Percentiles rank a stretch among this genome's conserved stretches.
phyloP scores from a whole-genome alignment of 2,329 filamentous ascomycete genomes.

The Rugonectria rugulosa region DNA sequence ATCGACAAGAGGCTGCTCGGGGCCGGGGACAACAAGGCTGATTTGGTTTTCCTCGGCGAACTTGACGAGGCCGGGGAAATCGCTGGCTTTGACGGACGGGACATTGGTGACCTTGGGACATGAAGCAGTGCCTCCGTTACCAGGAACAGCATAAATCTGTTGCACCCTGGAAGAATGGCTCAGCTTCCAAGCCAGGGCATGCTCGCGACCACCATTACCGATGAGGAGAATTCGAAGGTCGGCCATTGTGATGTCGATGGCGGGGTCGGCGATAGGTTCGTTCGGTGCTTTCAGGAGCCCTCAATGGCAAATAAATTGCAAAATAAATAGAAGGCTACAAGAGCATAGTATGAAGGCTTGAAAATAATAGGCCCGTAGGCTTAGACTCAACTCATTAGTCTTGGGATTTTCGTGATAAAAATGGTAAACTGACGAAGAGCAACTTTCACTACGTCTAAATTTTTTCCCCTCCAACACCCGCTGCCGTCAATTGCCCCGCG shows the following conservation, averaged over 20 bases:
- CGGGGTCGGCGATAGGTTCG: slow-evolving; percentile 13
- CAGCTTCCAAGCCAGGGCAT: slow-evolving; percentile 94
- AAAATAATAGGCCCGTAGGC: too few relatives aligned
- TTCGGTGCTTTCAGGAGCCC: slow-evolving; percentile 15
- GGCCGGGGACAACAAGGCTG: slow-evolving; percentile 87
- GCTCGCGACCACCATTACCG: slow-evolving; percentile 93
- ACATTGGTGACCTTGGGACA: slow-evolving; percentile 79
- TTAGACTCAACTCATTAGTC: too few relatives aligned
- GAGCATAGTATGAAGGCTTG: too few relatives aligned
- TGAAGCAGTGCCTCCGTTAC: slow-evolving; percentile 85
- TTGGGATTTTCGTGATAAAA: too few relatives aligned
- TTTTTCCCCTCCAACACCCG: slow-evolving; percentile 14
- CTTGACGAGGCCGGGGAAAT: slow-evolving; percentile 79
- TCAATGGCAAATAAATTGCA: not conserved
- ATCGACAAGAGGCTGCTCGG: slow-evolving; percentile 91
- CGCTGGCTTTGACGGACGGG: slow-evolving; percentile 70
- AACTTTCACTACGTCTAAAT: slow-evolving; percentile 13
- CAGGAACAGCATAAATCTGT: slow-evolving; percentile 74
- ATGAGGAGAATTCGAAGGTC: slow-evolving; percentile 80
- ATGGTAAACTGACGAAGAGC: slow-evolving; percentile 8
- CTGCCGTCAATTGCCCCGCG: slow-evolving; percentile 23
- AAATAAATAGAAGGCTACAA: slow-evolving; percentile 15
- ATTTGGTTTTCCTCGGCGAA: slow-evolving; percentile 77
- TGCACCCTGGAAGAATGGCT: slow-evolving; percentile 81
- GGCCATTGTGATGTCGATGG: slow-evolving; percentile 36